phyloP scores from a whole-genome alignment of 495 filamentous ascomycete species.

The Penicillium fimorum region DNA sequence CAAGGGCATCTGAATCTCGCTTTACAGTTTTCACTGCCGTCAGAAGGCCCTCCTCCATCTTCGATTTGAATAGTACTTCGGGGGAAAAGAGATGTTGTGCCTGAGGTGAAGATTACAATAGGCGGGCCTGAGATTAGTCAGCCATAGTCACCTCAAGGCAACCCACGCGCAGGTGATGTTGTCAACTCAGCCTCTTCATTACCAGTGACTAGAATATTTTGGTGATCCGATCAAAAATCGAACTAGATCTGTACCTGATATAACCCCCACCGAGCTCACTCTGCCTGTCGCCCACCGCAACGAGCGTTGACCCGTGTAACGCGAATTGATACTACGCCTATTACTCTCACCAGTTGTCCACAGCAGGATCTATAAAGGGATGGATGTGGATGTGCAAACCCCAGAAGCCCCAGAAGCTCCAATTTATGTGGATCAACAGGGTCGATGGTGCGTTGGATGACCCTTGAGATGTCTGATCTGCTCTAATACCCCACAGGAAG shows the following conservation, averaged over 20 bases:
- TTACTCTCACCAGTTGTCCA: background rate
- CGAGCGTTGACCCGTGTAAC: background rate
- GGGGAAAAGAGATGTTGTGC: slow-evolving; percentile 9
- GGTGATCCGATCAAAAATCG: background rate
- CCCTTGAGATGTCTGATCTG: background rate
- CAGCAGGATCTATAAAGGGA: background rate
- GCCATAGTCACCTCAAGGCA: slow-evolving; percentile 10
- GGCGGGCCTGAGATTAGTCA: slow-evolving; percentile 35
- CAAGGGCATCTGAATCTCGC: slow-evolving; percentile 20
- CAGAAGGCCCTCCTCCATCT: slow-evolving; percentile 48
- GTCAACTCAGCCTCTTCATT: slow-evolving; percentile 18
- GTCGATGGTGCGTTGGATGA: slow-evolving; percentile 14
- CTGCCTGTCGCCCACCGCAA: background rate
- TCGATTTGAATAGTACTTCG: slow-evolving; percentile 8
- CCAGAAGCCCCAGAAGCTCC: slow-evolving; percentile 10
- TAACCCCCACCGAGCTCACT: background rate
- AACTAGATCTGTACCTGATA: background rate
- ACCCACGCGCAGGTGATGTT: slow-evolving; percentile 16
- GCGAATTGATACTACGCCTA: slow-evolving; percentile 9
- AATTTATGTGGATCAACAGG: slow-evolving; percentile 23
- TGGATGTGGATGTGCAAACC: slow-evolving; percentile 13
- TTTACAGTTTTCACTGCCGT: slow-evolving; percentile 42
- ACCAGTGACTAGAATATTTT: slow-evolving; percentile 4
- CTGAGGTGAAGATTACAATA: slow-evolving; percentile 27
- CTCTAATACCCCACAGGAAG: slow-evolving; percentile 54